Evolutionary conservation across 371 early-diverging fungal genomes (phyloP).

Genomic region (Sanchytrium tribonematis): DNA sequence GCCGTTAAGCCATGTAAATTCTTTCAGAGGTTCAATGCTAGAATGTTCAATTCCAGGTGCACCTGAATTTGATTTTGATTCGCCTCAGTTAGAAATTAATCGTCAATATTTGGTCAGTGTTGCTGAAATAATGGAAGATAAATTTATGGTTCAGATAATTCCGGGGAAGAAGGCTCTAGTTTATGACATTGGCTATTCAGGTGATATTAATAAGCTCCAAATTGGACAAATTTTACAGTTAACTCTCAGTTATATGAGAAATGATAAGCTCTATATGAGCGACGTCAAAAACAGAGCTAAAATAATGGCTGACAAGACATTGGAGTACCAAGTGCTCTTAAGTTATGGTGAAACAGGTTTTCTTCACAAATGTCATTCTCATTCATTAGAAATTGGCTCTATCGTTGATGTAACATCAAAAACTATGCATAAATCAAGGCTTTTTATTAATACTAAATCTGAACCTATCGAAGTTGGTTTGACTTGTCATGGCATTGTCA

Average conservation of each 20-base stretch:
- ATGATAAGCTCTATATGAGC: not conserved
- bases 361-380: not conserved
- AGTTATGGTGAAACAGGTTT: not conserved
- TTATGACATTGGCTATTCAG: not conserved
- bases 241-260: not conserved
- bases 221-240: not conserved
- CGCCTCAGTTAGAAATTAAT: not conserved
- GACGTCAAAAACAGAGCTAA: not conserved
- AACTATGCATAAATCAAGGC: not conserved
- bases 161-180: not conserved
- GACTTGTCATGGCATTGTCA: slow-evolving; percentile 40
- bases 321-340: not conserved
- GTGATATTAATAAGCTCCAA: not conserved
- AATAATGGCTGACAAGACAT: not conserved
- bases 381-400: not conserved
- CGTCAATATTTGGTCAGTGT: not conserved
- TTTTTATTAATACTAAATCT: not conserved
- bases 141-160: not conserved
- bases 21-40: not conserved
- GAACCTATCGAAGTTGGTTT: slow-evolving; percentile 20
- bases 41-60: not conserved
- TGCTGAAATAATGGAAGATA: not conserved
- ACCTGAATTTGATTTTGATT: not conserved
- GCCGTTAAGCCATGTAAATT: not conserved
- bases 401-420: not conserved